Conservation (phyloP, 192 early-diverging fungal genomes). For the Diversispora epigaea region DNA sequence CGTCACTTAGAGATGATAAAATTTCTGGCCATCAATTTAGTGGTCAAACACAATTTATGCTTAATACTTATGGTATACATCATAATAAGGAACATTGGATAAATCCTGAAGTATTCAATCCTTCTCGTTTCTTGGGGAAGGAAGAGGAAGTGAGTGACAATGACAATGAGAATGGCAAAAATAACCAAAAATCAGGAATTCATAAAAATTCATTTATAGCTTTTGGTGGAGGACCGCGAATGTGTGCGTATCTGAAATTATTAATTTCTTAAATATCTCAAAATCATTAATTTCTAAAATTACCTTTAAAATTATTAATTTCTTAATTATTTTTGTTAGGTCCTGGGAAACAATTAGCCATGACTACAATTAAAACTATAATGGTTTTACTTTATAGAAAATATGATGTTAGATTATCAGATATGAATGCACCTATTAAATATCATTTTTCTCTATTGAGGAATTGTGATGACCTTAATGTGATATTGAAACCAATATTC, state of each 20-base stretch:
- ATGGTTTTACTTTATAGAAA: not conserved
- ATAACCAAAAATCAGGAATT: not conserved
- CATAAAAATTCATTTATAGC: conserved; percentile 15
- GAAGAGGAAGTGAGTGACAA: not conserved
- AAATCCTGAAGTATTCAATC: conserved; percentile 22
- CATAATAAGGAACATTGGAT: not conserved
- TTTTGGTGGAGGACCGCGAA: conserved; percentile 13
- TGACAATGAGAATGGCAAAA: not conserved
- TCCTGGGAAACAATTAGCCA: not conserved
- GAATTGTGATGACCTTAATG: not conserved
- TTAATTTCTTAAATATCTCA: not conserved
- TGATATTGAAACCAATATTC: no score
- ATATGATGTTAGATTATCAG: not conserved
- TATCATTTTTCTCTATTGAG: not conserved
- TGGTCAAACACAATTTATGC: conserved; percentile 14
- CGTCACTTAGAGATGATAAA: not conserved
- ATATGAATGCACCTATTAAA: conserved; percentile 9
- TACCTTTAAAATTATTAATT: not conserved
- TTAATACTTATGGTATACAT: conserved; percentile 3
- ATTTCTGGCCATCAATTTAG: not conserved
- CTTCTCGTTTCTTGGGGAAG: conserved; percentile 4
- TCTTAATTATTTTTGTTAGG: not conserved
- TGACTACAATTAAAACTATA: conserved; percentile 5
- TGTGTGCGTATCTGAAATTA: not conserved
- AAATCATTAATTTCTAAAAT: not conserved